Evolutionary conservation across 2,329 filamentous ascomycete species (phyloP), one percentile per base, ranked within the genome.

Genomic region (Penicillium hordei): DNA sequence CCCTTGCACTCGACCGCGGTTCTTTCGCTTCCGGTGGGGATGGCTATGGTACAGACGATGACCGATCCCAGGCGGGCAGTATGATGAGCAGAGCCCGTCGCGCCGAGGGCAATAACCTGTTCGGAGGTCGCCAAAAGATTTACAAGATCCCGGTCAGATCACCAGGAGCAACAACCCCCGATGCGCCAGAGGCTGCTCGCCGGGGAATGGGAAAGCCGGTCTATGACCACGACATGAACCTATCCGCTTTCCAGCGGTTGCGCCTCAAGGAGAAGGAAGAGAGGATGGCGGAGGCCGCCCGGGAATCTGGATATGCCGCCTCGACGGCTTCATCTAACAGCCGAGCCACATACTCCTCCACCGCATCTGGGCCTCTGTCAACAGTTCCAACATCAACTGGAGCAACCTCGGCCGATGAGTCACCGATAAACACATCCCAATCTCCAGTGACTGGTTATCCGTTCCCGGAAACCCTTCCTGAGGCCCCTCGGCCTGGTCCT

Each of bases 51-150:
- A 84, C 83, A 36, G 91, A 96, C 62, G 83, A 87, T 36, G 86
- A 88, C 45, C 85, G 84, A 7, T 77, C 79, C 4, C 78, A 80
- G 10, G 77, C 74, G 45, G 83, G 85, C 1, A 91, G 89, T 72
- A 83, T 97, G n/a, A 93, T 97, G 89, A 88, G 82, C 66, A 84
- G 94, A 51, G 81, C 89, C 8, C 88, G 93, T 65, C 92, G 91
- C 0, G 87, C 85, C 1, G 93, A 97, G 70, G 92, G 93, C 45
- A 99, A 97, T 71, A 89, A 90, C 65, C 76, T 99, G 56, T 99
- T 99, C 75, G 94, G 94, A 57, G 94, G 94, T 17, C 86, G 94
- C 44, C 94, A 97, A 73, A 97, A 97, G 78, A 88, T 97, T 38
- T 97, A 95, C 75, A 93, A 91, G 73, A 90, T 96, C 62, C 82